Base-by-base conservation (phyloP, 805 yeast genomes). In the Dipodascus geniculatus region DNA sequence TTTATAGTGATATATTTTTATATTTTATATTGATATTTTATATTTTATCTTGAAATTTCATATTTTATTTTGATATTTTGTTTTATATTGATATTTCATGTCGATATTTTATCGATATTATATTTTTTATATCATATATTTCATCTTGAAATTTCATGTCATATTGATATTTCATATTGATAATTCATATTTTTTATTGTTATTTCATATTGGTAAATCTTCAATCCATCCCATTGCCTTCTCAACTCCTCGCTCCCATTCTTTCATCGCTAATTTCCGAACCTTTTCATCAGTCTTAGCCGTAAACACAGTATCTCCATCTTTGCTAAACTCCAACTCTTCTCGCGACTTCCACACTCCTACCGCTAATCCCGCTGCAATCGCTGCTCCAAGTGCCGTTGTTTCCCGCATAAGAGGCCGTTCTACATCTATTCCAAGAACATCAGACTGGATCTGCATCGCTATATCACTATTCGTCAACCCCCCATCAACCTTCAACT, bases 341-440 rank as follows among this genome's bases (percentile, higher is more conserved):
- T 78, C 83, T 57, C 88, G 71, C 60, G 81, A 79, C 54, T 74
- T 75, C 96, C 96, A 90, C 49, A 88, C 68, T 48, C 74, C 71
- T 54, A 86, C 77, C 14, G 80, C 80, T 62, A 89, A 72, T 11
- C 96, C 96, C 2, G 98, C 96, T 23, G 96, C 96, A 60, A 91
- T 85, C 2, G 97, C 96, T 3, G 96, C 96, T 24, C 98, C 98
- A 57, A 90, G 76, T 0, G 97, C 96, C 2, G 97, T 90, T 66
- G 96, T 88, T 69, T 90, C 98, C 35, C 87, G 73, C 67, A 83
- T 85, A 31, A 80, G 77, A 1, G 96, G 89, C 62, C 96, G 76
- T 60, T 80, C 78, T 47, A 90, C 91, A 23, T 83, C 80, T 0
- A 93, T 91, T 2, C 97, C 97, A 60, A 88, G 74, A 57, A 90